phyloP scores from a whole-genome alignment of 306 rosid genomes.

The Comarum palustre region DNA sequence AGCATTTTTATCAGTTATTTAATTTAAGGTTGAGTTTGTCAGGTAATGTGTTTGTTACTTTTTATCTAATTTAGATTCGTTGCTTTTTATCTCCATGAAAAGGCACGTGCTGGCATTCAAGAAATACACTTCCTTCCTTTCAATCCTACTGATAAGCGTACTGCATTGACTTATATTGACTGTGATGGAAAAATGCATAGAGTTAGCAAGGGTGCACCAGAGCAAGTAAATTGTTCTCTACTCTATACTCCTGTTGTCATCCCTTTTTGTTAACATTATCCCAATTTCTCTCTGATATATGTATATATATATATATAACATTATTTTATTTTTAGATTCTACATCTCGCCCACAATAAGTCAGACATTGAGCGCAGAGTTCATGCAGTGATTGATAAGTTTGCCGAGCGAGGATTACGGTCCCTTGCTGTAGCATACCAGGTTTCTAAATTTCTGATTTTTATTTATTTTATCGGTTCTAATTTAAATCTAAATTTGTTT shows the following conservation, averaged over 20 bases:
- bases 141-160: slow-evolving; percentile 95
- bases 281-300: slow-evolving; percentile 20
- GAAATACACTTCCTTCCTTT: slow-evolving; percentile 97
- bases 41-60: neutral
- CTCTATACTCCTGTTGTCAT: neutral
- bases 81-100: slow-evolving; percentile 21
- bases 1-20: neutral
- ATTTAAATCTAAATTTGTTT: neutral
- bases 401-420: slow-evolving; percentile 93
- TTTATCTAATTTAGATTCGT: neutral
- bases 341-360: slow-evolving; percentile 83
- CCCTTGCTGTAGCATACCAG: slow-evolving; percentile 98
- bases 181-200: slow-evolving; percentile 82
- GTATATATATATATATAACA: neutral
- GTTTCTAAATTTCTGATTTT: slow-evolving; percentile 32
- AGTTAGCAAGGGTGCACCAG: slow-evolving; percentile 99
- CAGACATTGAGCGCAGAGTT: slow-evolving; percentile 82
- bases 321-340: slow-evolving; percentile 52
- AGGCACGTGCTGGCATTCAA: slow-evolving; percentile 96
- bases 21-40: neutral
- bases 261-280: slow-evolving; percentile 9
- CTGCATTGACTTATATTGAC: slow-evolving; percentile 90
- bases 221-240: slow-evolving; percentile 64
- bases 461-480: neutral
- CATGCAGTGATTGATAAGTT: slow-evolving; percentile 91